Evolutionary conservation across 2,329 filamentous ascomycete species (phyloP), one percentile per base, ranked within the genome.

Genomic region (Chaetomiaceae sp.): DNA sequence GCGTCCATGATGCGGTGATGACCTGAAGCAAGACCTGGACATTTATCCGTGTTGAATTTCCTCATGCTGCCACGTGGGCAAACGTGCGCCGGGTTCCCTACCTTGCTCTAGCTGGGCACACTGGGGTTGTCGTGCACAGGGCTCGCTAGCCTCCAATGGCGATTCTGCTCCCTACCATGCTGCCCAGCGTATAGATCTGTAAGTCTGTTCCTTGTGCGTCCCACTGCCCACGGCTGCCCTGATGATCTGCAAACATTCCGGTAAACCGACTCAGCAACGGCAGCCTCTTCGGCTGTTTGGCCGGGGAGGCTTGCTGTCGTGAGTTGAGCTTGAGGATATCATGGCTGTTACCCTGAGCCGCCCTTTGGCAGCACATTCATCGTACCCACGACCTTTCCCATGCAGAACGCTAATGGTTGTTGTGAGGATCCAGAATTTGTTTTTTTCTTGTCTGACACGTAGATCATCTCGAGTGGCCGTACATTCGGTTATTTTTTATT

Each of bases 1-100:
- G 79, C 78, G 74, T 66, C 79, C 80, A 83, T 82, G 80, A 83
- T 80, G 75, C 78, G 80, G 64, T 81, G 80, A 83, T 83, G 79
- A 84, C 80, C 80, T 82, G 76, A 81, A 74, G 75, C 78, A 81
- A 81, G 75, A 46, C 73, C 58, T 68, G 73, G 73, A 82, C 79
- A 82, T 75, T 63, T 58, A 49, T 47, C 45, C 38, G 46, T 30
- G 33, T 51, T 32, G 53, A n/a, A n/a, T 27, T 50, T 38, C 33
- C 44, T 42, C n/a, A 21, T 48, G 44, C 27, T 55, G 50, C 50
- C 54, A 55, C 47, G 54, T 55, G 54, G 51, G 53, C 16, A 36
- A 14, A 36, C 25, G 25, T 14, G 36, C 50, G 32, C 42, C 21
- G 42, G 20, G 38, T 21, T 9, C 25, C 25, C 25, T 27, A 27